A percentile compares a stretch with the other conserved stretches of the same genome.
These are phyloP conservation scores for Cryptococcus maquisensis DNA, from an alignment of 1,284 basidiomycete genomes.

Conservation along the genomic window DNA sequence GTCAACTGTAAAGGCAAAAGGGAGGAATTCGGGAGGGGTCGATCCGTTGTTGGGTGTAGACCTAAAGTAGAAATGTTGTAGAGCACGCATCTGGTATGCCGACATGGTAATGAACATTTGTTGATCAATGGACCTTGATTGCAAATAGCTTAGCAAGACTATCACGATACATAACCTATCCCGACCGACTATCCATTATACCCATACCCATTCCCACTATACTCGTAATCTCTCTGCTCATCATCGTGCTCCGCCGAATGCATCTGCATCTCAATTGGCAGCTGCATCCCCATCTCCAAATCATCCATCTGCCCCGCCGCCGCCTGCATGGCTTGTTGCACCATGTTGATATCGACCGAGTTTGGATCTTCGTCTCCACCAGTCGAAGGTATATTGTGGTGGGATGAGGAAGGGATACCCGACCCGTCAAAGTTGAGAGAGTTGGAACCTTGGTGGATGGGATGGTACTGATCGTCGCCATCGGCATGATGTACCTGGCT, in stretches of 20 bases:
- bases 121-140: background rate
- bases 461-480: background rate
- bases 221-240: slow-evolving; percentile 4
- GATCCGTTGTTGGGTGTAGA: slow-evolving; percentile 14
- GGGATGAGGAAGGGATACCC: background rate
- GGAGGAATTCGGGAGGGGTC: background rate
- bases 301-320: slow-evolving; percentile 44
- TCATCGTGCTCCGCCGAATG: slow-evolving; percentile 34
- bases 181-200: background rate
- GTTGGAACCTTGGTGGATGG: background rate
- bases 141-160: background rate
- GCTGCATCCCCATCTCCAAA: slow-evolving; percentile 45
- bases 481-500: background rate
- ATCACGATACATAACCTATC: background rate
- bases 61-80: background rate
- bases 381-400: background rate
- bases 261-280: slow-evolving; percentile 48
- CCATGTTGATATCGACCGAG: slow-evolving; percentile 38
- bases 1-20: background rate
- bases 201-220: background rate
- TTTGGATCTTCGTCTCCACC: slow-evolving; percentile 2
- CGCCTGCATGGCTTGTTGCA: slow-evolving; percentile 45
- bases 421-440: background rate
- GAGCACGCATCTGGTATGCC: background rate
- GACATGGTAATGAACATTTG: background rate